Evolutionary conservation across 2,329 filamentous ascomycete genomes (phyloP), one percentile per base, ranked within the genome.

Genomic region (Talaromyces sp.): DNA sequence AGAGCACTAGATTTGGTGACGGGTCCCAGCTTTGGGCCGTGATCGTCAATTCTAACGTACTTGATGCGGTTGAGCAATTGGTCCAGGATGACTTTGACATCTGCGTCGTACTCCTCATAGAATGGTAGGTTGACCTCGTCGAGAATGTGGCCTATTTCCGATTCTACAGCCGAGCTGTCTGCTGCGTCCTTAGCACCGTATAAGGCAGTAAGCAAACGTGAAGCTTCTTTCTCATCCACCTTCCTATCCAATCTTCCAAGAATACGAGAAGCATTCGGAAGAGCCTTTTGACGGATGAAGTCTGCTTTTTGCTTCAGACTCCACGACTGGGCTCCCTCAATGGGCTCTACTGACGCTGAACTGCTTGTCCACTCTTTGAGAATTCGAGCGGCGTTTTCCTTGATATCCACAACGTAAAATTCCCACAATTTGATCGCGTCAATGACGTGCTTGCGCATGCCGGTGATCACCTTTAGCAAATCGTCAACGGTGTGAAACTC

Each of bases 31-130:
- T 91, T 93, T 2, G 95, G 95, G 0, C 95, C 95, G 72, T 98
- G 85, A 0, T 92, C 89, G 67, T 98, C 95, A n/a, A 99, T 78
- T 42, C 95, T 89, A 66, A 93, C 86, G 78, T 99, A 99, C 76
- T 96, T 97, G 79, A 93, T 91, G 65, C 96, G 88, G 73, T 97
- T 96, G 81, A 89, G 96, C 28, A 98, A 80, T 76, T 99, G 93
- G 66, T 97, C 88, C 62, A 96, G 83, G 67, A 96, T 95, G 67
- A 90, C 90, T 28, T 85, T 85, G 11, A 90, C 82, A 73, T 99
- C 95, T 21, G 79, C 80, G 72, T 99, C 92, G 74, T 96, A 99
- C 76, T 99, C 95, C 66, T 88, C 85, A 79, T 99, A 99, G 71
- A 93, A 90, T 1, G 89, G 85, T 37, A 97, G 81, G 70, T 99